These are phyloP conservation scores for Sporothrix brunneoviolacea DNA, from an alignment of 2,329 filamentous ascomycete genomes.

Conservation along the genomic window DNA sequence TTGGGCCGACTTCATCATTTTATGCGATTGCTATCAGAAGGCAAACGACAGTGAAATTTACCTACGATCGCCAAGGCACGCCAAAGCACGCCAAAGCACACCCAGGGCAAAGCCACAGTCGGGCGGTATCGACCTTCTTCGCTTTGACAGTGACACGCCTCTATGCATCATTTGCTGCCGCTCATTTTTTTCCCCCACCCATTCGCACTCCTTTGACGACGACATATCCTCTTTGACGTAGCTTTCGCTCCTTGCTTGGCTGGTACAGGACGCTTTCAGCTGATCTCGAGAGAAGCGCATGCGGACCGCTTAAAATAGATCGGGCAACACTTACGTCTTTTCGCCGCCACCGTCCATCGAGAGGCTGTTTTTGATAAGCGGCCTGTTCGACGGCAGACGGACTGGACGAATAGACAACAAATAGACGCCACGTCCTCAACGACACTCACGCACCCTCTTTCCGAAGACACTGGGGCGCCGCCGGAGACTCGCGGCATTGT, in stretches of 20 bases:
- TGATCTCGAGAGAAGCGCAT: conserved; percentile 1
- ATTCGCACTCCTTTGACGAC: conserved; percentile 1
- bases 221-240: conserved; percentile 7
- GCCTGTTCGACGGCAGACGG: too few species aligned
- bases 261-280: conserved; percentile 10
- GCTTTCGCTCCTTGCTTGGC: neutral
- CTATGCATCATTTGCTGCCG: conserved; percentile 2
- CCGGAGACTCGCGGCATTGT: too few species aligned
- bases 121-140: neutral
- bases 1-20: conserved; percentile 24
- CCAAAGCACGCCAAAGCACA: too few species aligned
- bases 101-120: conserved; percentile 8
- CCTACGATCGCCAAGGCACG: neutral
- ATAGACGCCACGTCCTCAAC: too few species aligned
- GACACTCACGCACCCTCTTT: too few species aligned
- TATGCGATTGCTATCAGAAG: conserved; percentile 19
- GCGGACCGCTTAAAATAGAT: conserved; percentile 8
- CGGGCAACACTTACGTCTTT: conserved; percentile 3
- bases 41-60: too few species aligned
- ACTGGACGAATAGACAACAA: too few species aligned
- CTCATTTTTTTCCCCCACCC: neutral
- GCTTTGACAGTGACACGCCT: neutral
- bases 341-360: neutral
- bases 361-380: neutral
- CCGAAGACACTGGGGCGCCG: too few species aligned